Evolutionary conservation across 2,329 filamentous ascomycete genomes (phyloP).

Genomic region (Calonectria leucothoes): DNA sequence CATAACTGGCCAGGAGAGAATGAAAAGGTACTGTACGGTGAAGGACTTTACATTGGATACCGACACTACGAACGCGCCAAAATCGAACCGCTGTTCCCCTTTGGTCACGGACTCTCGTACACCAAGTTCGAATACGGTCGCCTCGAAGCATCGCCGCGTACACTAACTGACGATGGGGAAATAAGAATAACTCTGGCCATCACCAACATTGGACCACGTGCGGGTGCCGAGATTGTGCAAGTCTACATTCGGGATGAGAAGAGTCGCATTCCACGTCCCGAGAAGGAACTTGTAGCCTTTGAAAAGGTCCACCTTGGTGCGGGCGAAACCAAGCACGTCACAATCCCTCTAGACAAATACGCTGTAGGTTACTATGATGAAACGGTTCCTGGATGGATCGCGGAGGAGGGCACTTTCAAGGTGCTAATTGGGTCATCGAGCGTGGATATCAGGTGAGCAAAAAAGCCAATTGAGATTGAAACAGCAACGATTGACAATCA

Average conservation of each 20-base stretch:
- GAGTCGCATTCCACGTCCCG: slow-evolving; percentile 71
- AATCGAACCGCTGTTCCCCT: slow-evolving; percentile 74
- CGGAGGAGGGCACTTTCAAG: slow-evolving; percentile 72
- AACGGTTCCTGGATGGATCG: slow-evolving; percentile 69
- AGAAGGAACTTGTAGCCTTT: slow-evolving; percentile 79
- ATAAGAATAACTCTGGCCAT: slow-evolving; percentile 61
- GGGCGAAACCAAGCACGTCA: slow-evolving; percentile 65
- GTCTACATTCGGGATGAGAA: slow-evolving; percentile 74
- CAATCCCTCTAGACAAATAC: slow-evolving; percentile 60
- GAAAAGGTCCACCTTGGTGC: slow-evolving; percentile 70
- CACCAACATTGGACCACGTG: slow-evolving; percentile 65
- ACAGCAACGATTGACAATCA: slow-evolving; percentile 8
- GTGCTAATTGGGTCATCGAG: slow-evolving; percentile 72
- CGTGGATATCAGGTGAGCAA: slow-evolving; percentile 69
- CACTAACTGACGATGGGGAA: slow-evolving; percentile 51
- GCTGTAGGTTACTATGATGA: slow-evolving; percentile 73
- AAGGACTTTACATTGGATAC: slow-evolving; percentile 80
- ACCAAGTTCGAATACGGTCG: slow-evolving; percentile 74
- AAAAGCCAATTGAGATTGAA: rapidly evolving
- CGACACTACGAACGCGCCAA: slow-evolving; percentile 74
- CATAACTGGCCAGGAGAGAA: slow-evolving; percentile 81
- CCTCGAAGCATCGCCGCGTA: slow-evolving; percentile 59
- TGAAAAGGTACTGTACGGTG: slow-evolving; percentile 74
- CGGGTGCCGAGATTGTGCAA: slow-evolving; percentile 75
- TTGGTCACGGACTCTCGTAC: slow-evolving; percentile 81